Base-by-base conservation (phyloP, 768 basidiomycete species). In the Chiua virens region DNA sequence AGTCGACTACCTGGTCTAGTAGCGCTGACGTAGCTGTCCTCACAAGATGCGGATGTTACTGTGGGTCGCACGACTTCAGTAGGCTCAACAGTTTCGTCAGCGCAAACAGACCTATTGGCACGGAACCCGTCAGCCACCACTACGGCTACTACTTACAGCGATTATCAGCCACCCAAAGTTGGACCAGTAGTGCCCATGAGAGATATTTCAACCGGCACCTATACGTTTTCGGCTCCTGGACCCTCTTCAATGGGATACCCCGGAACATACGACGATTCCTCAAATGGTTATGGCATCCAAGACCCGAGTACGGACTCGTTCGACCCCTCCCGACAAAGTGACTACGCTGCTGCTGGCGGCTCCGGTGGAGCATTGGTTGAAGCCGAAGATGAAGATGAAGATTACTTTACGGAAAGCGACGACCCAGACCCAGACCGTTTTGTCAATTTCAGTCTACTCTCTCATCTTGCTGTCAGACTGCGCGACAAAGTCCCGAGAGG, bases 401-500 rank as follows among this genome's bases (percentile, higher is more conserved):
- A 52, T 23, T 66, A 51, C 63, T 72, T 70, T 39, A 66, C 69
- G 11, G 74, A 81, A 22, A 77, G 74, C 17, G 75, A 78, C 21
- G 89, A 92, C 43, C 82, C 83, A 14, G 82, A 87, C 49, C 83
- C 82, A 44, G 80, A 77, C 51, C 80, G 85, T 15, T 97, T 92
- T 62, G 85, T 98, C 67, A 94, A 96, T 66, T 89, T 91, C 46
- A 83, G 91, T 15, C 73, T 97, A 39, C 75, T 98, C 50, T 88
- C 86, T 28, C 88, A 99, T 65, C 81, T 97, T 42, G 94, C 93
- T 2, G 86, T 95, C 32, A 86, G 90, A 64, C 71, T 98, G 50
- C 80, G 88, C 49, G 95, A 98, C 71, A 89, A 91, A 64, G 91
- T 98, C 3, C 91, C 89, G 4, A 79, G 90, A 48, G 86, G 84